phyloP scores from a whole-genome alignment of 1,284 basidiomycete species.

The Cryptococcus depauperatus region DNA sequence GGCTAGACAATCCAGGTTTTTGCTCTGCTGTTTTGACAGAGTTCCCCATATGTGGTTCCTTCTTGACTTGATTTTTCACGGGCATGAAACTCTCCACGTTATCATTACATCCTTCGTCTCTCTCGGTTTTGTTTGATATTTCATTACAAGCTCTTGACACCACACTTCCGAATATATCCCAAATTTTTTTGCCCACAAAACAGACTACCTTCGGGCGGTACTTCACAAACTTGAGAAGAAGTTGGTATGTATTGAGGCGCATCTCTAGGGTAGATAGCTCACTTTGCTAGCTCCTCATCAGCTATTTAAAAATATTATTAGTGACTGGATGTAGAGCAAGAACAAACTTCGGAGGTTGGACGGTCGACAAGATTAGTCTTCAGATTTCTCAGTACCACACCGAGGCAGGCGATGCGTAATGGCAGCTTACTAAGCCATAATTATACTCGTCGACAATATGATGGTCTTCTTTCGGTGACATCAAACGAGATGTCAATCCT shows the following conservation, averaged over 20 bases:
- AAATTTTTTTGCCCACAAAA: conserved; percentile 65
- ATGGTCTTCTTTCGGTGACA: conserved; percentile 33
- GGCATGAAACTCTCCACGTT: not conserved
- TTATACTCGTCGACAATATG: conserved; percentile 36
- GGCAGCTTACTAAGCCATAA: conserved; percentile 50
- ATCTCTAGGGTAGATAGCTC: conserved; percentile 56
- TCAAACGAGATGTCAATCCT: conserved; percentile 52
- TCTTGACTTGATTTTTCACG: not conserved
- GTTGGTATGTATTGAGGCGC: conserved; percentile 47
- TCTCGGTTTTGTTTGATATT: not conserved
- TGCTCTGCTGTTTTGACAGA: too few species aligned
- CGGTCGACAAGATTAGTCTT: conserved; percentile 58
- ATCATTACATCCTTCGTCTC: not conserved
- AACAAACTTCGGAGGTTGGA: conserved; percentile 52
- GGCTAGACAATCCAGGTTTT: too few species aligned
- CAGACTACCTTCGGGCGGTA: conserved; percentile 57
- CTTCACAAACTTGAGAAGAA: conserved; percentile 54
- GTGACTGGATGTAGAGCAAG: not conserved
- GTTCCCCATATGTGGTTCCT: not conserved
- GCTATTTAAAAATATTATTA: not conserved
- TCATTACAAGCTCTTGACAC: conserved; percentile 9
- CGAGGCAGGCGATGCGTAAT: not conserved
- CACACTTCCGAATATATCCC: conserved; percentile 50
- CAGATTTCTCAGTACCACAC: not conserved
- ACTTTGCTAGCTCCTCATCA: conserved; percentile 47